phyloP scores from a whole-genome alignment of 495 filamentous ascomycete genomes.

The Beverwykella pulmonaria region DNA sequence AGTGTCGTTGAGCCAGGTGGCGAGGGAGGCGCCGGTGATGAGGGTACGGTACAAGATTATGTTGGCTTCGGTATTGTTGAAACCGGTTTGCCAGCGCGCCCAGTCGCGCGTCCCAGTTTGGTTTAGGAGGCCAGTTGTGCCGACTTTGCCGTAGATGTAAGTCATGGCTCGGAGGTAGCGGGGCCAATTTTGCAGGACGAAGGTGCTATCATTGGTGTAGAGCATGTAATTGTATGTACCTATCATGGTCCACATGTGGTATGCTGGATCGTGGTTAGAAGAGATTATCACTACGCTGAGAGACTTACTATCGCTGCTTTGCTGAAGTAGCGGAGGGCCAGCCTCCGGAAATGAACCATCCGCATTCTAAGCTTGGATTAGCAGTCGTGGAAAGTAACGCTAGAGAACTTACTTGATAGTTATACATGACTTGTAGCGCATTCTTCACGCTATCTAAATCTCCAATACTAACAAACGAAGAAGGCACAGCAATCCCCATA shows the following conservation, averaged over 20 bases:
- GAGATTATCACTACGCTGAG: not conserved
- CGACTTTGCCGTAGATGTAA: slow-evolving; percentile 58
- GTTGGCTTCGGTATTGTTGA: slow-evolving; percentile 59
- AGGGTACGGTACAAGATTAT: slow-evolving; percentile 61
- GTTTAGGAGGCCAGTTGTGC: slow-evolving; percentile 56
- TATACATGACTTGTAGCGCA: slow-evolving; percentile 63
- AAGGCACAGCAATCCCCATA: slow-evolving; percentile 62
- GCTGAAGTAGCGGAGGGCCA: slow-evolving; percentile 60
- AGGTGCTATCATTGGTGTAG: slow-evolving; percentile 58
- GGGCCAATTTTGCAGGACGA: slow-evolving; percentile 54
- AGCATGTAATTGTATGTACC: slow-evolving; percentile 66
- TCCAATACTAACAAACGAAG: slow-evolving; percentile 60
- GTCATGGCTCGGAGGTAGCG: slow-evolving; percentile 58
- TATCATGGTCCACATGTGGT: slow-evolving; percentile 67
- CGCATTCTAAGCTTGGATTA: slow-evolving; percentile 19
- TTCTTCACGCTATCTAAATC: slow-evolving; percentile 65
- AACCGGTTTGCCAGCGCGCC: slow-evolving; percentile 58
- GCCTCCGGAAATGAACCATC: slow-evolving; percentile 53
- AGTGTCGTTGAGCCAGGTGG: slow-evolving; percentile 54
- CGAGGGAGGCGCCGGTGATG: slow-evolving; percentile 53
- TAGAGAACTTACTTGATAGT: slow-evolving; percentile 52
- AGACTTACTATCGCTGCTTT: slow-evolving; percentile 53
- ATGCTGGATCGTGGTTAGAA: slow-evolving; percentile 43
- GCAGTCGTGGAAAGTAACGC: not conserved
- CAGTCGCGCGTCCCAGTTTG: slow-evolving; percentile 61